Base-by-base conservation (phyloP, 805 yeast species). In the Kuraishia borneana region DNA sequence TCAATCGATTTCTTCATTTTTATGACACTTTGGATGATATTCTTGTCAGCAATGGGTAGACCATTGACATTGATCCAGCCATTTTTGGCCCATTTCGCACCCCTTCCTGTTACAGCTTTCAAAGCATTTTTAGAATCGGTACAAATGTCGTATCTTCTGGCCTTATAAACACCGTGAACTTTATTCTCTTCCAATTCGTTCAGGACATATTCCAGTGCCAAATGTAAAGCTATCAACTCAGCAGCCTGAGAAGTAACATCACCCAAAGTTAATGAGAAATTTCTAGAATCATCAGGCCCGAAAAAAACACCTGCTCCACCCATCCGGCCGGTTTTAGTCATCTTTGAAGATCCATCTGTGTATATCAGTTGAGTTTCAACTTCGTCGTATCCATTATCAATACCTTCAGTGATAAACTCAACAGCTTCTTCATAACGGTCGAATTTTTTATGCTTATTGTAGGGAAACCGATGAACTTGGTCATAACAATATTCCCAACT, bases 231-330 rank as follows among this genome's bases (percentile, higher is more conserved):
- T 10, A 59, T 51, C 8, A 87, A 65, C 53, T 88, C 96, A 1
- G 94, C 92, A 27, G 83, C 57, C 43, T 83, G 87, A 44, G 85
- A 87, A 1, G 95, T 83, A 3, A 50, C 52, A 2, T 60, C 64
- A 2, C n/a, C 28, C 18, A 84, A 58, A 0, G 78, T 70, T 4
- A 62, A 72, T 0, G 78, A 60, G 7, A 63, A 56, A 49, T 81
- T 82, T 30, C 80, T 53, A 2, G 63, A 38, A 44, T 76, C 80
- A 23, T 53, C 46, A 0, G 43, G 56, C 0, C 85, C 88, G 50
- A 68, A 83, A 50, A 59, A 84, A 0, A 81, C 82, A 18, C 95
- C 96, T 45, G 70, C 75, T 0, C 96, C 96, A 0, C 79, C 76
- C 1, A 68, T 60, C 9, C 17, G 21, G 6, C 43, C 42, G 16